Conservation (phyloP, 2,329 filamentous ascomycete species). For the Berkeleyomyces rouxiae region DNA sequence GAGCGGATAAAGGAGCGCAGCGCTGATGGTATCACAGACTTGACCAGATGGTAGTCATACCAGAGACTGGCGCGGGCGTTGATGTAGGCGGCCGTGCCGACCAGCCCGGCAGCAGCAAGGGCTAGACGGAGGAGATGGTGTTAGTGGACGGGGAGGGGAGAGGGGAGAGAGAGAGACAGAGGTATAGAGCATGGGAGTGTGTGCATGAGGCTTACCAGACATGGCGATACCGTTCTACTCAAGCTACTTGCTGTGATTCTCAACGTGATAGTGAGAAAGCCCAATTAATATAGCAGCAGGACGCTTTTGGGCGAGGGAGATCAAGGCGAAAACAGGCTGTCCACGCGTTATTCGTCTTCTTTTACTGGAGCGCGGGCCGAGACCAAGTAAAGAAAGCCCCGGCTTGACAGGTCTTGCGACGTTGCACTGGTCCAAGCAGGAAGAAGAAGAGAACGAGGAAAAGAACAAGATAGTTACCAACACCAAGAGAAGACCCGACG, state of each 20-base stretch:
- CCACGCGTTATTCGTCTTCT: not conserved
- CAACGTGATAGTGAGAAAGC: too few species aligned
- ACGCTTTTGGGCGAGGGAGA: not conserved
- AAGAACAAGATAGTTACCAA: not conserved
- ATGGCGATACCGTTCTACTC: not conserved
- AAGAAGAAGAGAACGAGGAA: not conserved
- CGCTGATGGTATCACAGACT: conserved; percentile 27
- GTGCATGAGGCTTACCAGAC: not conserved
- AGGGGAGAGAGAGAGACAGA: not conserved
- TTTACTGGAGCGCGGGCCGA: not conserved
- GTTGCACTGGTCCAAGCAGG: not conserved
- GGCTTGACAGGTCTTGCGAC: not conserved
- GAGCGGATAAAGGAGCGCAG: conserved; percentile 11
- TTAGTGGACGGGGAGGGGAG: not conserved
- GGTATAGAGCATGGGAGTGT: not conserved
- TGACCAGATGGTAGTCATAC: conserved; percentile 49
- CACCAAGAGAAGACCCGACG: not conserved
- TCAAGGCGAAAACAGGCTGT: not conserved
- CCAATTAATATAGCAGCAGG: not conserved
- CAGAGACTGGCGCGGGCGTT: conserved; percentile 53
- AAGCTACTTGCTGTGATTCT: not conserved
- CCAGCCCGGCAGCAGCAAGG: conserved; percentile 35
- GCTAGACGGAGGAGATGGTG: not conserved
- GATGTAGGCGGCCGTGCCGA: conserved; percentile 52
- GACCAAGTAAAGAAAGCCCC: not conserved